Evolutionary conservation across 768 basidiomycete species (phyloP), one percentile per base, ranked within the genome.

Genomic region (Boletus sensibilis): DNA sequence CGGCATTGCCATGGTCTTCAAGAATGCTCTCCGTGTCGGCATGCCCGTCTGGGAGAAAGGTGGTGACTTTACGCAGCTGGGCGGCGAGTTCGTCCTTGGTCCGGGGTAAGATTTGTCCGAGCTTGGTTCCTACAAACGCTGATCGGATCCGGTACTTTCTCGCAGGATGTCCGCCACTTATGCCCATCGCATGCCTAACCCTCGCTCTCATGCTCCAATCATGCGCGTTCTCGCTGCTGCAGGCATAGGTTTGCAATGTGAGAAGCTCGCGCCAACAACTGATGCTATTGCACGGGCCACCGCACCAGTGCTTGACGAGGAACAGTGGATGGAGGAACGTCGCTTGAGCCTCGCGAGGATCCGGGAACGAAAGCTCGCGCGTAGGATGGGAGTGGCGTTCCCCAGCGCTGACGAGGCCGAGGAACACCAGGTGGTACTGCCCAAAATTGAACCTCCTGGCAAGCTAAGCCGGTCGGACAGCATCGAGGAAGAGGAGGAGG

Each of bases 31-130:
- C 47, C 82, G 82, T 55, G 82, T 84, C 27, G 83, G 86, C 25
- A 88, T 95, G 86, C 90, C 91, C 0, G 76, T 92, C 14, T 90
- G 88, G 84, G 87, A 87, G 74, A 83, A 82, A 57, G 88, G 86
- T 3, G 92, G 92, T 0, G 86, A 93, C 64, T 70, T 85, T 41
- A 72, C 79, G 40, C 92, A 95, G 71, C 77, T 96, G 20, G 94
- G 94, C 11, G 95, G 94, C 23, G 95, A 98, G 75, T 95, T 96
- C 66, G 80, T 90, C 25, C 76, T 90, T 16, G 83, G 82, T 14
- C 83, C 84, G 10, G 84, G 82, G 82, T 84, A 58, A 59, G 78
- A 66, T 79, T 27, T 77, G 57, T 77, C 74, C 48, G 16, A 14
- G 23, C n/a, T 39, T 43, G 41, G n/a, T 41, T 47, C 43, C n/a